A percentile compares a stretch with the other conserved stretches of the same genome.
phyloP scores from a whole-genome alignment of 139 green algal genomes.

The Protoeuglena noctilucae region DNA sequence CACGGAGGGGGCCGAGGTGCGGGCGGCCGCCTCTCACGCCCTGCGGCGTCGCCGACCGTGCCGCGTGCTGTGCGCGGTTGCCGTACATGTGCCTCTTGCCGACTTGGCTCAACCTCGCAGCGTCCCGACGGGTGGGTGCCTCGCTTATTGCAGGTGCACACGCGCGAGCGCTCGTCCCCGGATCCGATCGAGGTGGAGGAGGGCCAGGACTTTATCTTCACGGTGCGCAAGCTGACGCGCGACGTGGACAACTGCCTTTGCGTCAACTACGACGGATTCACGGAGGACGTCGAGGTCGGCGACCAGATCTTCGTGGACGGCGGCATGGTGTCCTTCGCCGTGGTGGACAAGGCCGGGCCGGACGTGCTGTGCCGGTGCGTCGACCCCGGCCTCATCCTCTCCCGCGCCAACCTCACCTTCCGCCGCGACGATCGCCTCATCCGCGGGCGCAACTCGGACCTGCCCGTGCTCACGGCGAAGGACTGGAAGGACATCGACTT shows the following conservation, averaged over 20 bases:
- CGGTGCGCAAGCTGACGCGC: slow-evolving; percentile 23
- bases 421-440: slow-evolving; percentile 35
- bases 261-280: slow-evolving; percentile 67
- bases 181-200: too few relatives aligned
- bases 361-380: slow-evolving; percentile 42
- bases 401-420: slow-evolving; percentile 62
- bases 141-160: too few relatives aligned
- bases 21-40: too few relatives aligned
- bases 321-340: slow-evolving; percentile 69
- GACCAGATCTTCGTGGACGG: slow-evolving; percentile 69
- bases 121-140: too few relatives aligned
- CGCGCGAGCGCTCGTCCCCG: too few relatives aligned
- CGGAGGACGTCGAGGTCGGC: slow-evolving; percentile 53
- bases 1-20: slow-evolving; percentile 70
- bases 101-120: too few relatives aligned
- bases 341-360: slow-evolving; percentile 44
- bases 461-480: slow-evolving; percentile 64
- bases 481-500: slow-evolving; percentile 82
- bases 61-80: too few relatives aligned
- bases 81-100: slow-evolving; percentile 42
- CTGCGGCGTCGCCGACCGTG: too few relatives aligned
- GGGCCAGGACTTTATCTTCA: slow-evolving; percentile 37
- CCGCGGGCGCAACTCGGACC: slow-evolving; percentile 43
- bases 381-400: slow-evolving; percentile 64
- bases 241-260: slow-evolving; percentile 11